phyloP scores from a whole-genome alignment of 2,329 filamentous ascomycete species.

The Ilyonectria destructans region DNA sequence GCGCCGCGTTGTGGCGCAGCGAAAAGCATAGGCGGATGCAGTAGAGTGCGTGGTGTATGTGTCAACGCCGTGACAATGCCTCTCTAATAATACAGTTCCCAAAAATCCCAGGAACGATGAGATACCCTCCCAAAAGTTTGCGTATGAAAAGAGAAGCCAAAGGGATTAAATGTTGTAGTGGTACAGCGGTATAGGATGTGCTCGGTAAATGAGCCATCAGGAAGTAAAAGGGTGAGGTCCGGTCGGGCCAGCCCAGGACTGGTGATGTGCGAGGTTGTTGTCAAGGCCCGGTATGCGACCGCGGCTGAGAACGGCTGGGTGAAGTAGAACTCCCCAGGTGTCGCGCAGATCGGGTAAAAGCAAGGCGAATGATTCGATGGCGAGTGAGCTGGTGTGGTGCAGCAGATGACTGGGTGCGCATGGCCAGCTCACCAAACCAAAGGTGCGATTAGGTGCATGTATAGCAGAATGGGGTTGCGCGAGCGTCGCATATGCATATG shows the following conservation, averaged over 20 bases:
- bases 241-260: constrained; percentile 49
- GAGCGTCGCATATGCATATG: constrained; percentile 45
- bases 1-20: constrained; percentile 24
- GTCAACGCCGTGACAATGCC: constrained; percentile 50
- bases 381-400: constrained; percentile 16
- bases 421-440: constrained; percentile 39
- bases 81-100: constrained; percentile 51
- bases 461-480: constrained; percentile 41
- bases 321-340: constrained; percentile 23
- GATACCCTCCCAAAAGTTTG: constrained; percentile 42
- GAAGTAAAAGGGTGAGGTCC: constrained; percentile 47
- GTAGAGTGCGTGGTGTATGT: constrained; percentile 42
- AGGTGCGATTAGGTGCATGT: constrained; percentile 43
- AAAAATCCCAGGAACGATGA: constrained; percentile 37
- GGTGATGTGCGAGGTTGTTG: constrained; percentile 28
- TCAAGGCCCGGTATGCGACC: constrained; percentile 31
- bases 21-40: constrained; percentile 29
- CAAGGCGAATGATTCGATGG: constrained; percentile 44
- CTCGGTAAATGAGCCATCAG: constrained; percentile 32
- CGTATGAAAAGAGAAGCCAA: constrained; percentile 29
- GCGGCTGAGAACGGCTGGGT: constrained; percentile 13
- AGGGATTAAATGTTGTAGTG: constrained; percentile 45
- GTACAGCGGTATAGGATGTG: constrained; percentile 42
- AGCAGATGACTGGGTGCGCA: constrained; percentile 32
- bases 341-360: constrained; percentile 40